Evolutionary conservation across 2,329 filamentous ascomycete species (phyloP), one percentile per base, ranked within the genome.

Genomic region (Paecilomyces dactylethromorphus): DNA sequence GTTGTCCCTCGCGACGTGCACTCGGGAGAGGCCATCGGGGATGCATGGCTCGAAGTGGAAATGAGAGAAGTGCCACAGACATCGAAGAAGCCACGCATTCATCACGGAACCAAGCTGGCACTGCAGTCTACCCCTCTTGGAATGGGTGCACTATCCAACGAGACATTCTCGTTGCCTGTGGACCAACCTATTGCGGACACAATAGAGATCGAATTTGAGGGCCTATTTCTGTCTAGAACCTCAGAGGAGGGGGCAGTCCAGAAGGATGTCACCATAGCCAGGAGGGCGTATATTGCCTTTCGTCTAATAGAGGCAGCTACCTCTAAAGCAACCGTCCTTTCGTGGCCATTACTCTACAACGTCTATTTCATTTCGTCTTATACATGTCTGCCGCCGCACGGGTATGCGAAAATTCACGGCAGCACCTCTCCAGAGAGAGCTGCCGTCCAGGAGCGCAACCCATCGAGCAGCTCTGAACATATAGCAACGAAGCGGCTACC

Each of bases 321-420:
- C 35, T 54, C 49, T 49, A 59, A 45, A 45, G 39, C 67, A 2
- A 61, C 57, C 24, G 63, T 65, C 15, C 62, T 75, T 12, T 64
- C 69, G 11, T 70, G 80, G 31, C 71, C 77, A 1, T 69, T 85
- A 26, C 72, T 69, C 15, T 76, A 82, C 66, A 81, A 84, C 59
- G 76, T 82, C 13, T 76, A 80, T 29, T 85, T 84, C 64, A 71
- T 86, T 51, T 77, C 81, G 0, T 81, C 82, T 1, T 81, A 81
- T 65, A 81, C 80, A 18, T 86, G 83, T 65, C 76, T 73, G 6
- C 73, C 78, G 11, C 80, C 81, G 2, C 63, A 67, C 6, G 75
- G 75, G 3, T 67, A 69, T 53, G 63, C 66, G 7, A 63, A 60
- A 7, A 56, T 57, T 21, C 33, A 59, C 8, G 56, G 54, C 22